Percentiles rank a stretch among this genome's conserved stretches.
Conservation (phyloP, 2,329 filamentous ascomycete species). For the Botrytis elliptica region DNA sequence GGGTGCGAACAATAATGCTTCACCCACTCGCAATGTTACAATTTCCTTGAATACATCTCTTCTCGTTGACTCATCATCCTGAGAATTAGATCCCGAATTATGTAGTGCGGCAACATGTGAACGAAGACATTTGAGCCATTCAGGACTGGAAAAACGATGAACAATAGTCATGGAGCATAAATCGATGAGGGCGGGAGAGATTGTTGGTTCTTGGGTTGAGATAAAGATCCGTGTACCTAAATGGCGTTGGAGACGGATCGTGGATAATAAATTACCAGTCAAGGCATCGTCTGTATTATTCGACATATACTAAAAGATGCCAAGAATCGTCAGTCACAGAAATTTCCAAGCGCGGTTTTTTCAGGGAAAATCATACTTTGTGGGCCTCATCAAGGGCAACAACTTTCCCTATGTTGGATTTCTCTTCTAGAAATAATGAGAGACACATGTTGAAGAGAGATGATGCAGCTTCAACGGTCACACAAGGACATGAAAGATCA, state of each 20-base stretch:
- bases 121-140: conserved; percentile 49
- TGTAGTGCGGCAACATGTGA: conserved; percentile 49
- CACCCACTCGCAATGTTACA: conserved; percentile 47
- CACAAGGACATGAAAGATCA: conserved; percentile 71
- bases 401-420: conserved; percentile 52
- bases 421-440: conserved; percentile 60
- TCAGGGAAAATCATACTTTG: conserved; percentile 48
- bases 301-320: conserved; percentile 53
- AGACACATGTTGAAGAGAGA: conserved; percentile 71
- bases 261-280: conserved; percentile 59
- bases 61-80: conserved; percentile 27
- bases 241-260: conserved; percentile 71
- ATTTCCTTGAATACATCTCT: conserved; percentile 40
- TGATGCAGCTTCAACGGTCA: conserved; percentile 66
- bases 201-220: conserved; percentile 74
- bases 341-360: not conserved
- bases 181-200: conserved; percentile 66
- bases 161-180: conserved; percentile 71
- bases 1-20: conserved; percentile 50
- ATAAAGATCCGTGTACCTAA: conserved; percentile 65
- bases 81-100: conserved; percentile 28
- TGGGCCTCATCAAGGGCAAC: conserved; percentile 76
- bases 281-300: conserved; percentile 55
- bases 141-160: conserved; percentile 67
- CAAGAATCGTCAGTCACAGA: not conserved